A percentile compares a stretch with the other conserved stretches of the same genome.
These are phyloP conservation scores for Candida freyschussii DNA, from an alignment of 1,139 yeast genomes.

Conservation along the genomic window DNA sequence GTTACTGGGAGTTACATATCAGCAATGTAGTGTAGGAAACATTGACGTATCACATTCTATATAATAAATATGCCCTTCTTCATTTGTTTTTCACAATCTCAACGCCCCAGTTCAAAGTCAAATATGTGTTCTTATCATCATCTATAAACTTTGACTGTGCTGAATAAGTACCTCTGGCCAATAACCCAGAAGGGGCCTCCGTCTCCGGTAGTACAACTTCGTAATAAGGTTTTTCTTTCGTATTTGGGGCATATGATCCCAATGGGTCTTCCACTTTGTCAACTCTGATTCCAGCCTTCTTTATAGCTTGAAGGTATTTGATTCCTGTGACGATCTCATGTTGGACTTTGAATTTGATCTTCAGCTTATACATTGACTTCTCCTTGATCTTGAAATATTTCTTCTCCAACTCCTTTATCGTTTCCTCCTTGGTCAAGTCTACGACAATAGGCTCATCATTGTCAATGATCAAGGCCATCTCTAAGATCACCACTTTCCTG, in stretches of 20 bases:
- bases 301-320: conserved; percentile 77
- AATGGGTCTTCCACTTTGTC: conserved; percentile 84
- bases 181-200: conserved; percentile 87
- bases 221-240: conserved; percentile 76
- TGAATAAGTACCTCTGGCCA: conserved; percentile 82
- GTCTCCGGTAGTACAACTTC: conserved; percentile 76
- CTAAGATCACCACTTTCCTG: conserved; percentile 73
- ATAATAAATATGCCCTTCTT: too few relatives aligned
- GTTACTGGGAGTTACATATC: too few relatives aligned
- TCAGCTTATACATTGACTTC: conserved; percentile 66
- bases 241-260: conserved; percentile 88
- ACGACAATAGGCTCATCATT: conserved; percentile 60
- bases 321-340: conserved; percentile 90
- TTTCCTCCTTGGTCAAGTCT: conserved; percentile 54
- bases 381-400: conserved; percentile 75
- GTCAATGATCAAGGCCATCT: conserved; percentile 66
- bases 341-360: conserved; percentile 77
- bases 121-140: conserved; percentile 75
- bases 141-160: conserved; percentile 82
- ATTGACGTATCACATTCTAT: too few relatives aligned
- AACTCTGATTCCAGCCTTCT: conserved; percentile 82
- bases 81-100: conserved; percentile 46
- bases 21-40: too few relatives aligned
- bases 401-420: conserved; percentile 45
- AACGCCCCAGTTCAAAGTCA: conserved; percentile 82